Percentiles rank a stretch among this genome's conserved stretches.
phyloP scores from a whole-genome alignment of 805 yeast species.

The Metschnikowia aberdeeniae region DNA sequence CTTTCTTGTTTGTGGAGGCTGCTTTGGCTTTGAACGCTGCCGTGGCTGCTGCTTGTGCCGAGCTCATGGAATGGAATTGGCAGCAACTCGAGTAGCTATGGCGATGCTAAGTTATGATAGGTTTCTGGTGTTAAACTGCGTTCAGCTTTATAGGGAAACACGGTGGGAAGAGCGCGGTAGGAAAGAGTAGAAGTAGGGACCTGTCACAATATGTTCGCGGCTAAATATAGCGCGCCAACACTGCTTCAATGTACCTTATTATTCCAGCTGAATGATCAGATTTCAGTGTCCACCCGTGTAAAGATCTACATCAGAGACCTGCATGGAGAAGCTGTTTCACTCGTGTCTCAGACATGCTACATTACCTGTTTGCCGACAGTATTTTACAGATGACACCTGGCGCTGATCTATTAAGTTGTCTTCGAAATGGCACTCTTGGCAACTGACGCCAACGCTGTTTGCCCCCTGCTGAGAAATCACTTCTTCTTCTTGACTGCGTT shows the following conservation, averaged over 20 bases:
- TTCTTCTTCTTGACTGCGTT: constrained; percentile 49
- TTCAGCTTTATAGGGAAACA: neutral
- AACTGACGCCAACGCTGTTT: too few relatives aligned
- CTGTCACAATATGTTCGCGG: neutral
- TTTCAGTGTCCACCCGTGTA: too few relatives aligned
- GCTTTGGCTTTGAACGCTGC: constrained; percentile 36
- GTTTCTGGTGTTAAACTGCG: neutral
- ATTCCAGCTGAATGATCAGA: too few relatives aligned
- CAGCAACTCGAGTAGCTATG: neutral
- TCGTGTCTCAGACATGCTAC: too few relatives aligned
- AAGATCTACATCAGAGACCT: too few relatives aligned
- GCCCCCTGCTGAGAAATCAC: neutral
- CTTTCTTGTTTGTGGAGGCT: neutral
- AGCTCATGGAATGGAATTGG: constrained; percentile 12
- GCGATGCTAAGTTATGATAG: neutral
- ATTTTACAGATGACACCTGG: too few relatives aligned
- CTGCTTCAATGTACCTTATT: too few relatives aligned
- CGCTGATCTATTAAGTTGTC: too few relatives aligned
- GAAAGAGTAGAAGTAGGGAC: neutral
- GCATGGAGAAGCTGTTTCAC: too few relatives aligned
- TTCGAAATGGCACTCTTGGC: too few relatives aligned
- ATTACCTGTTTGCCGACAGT: too few relatives aligned
- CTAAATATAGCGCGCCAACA: neutral
- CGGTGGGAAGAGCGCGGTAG: neutral
- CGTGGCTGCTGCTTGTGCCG: constrained; percentile 42